Evolutionary conservation across 2,329 filamentous ascomycete genomes (phyloP).

Genomic region (Zymoseptoria pseudotritici): DNA sequence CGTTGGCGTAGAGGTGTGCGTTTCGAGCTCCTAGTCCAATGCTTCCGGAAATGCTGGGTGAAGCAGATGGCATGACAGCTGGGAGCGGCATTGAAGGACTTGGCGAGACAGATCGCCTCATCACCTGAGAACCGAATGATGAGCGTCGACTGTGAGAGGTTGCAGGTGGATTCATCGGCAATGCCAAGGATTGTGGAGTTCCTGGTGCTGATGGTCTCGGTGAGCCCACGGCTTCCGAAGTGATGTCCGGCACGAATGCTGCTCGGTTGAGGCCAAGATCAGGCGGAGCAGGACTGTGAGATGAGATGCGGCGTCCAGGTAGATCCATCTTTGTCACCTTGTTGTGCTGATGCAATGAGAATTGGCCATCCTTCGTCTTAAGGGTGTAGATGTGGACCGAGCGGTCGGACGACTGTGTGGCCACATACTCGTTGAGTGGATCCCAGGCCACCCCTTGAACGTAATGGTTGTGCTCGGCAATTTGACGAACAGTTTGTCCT

Average conservation of each 20-base stretch:
- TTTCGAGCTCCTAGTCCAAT: constrained; percentile 62
- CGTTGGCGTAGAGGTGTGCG: constrained; percentile 87
- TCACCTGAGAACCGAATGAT: constrained; percentile 71
- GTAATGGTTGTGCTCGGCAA: constrained; percentile 95
- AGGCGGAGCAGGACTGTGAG: constrained; percentile 83
- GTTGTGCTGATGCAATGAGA: constrained; percentile 69
- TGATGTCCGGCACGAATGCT: constrained; percentile 52
- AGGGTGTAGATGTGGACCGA: constrained; percentile 96
- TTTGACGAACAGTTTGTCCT: constrained; percentile 73
- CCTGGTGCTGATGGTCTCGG: constrained; percentile 86
- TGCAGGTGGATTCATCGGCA: constrained; percentile 94
- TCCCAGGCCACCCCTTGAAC: constrained; percentile 99
- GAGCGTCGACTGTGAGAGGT: constrained; percentile 91
- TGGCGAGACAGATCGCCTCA: constrained; percentile 74
- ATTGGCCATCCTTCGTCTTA: constrained; percentile 93
- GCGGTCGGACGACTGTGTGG: constrained; percentile 94
- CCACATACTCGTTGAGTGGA: constrained; percentile 94
- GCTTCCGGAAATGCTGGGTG: constrained; percentile 66
- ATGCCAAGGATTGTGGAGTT: constrained; percentile 78
- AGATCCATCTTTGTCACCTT: constrained; percentile 89
- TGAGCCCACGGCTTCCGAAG: constrained; percentile 59
- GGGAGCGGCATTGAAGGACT: constrained; percentile 89
- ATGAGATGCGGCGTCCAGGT: constrained; percentile 82
- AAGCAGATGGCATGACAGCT: constrained; percentile 90
- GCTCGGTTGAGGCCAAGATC: constrained; percentile 58